These are phyloP conservation scores for Dryas integrifolia DNA, from an alignment of 331 rosid species.

Conservation along the genomic window DNA sequence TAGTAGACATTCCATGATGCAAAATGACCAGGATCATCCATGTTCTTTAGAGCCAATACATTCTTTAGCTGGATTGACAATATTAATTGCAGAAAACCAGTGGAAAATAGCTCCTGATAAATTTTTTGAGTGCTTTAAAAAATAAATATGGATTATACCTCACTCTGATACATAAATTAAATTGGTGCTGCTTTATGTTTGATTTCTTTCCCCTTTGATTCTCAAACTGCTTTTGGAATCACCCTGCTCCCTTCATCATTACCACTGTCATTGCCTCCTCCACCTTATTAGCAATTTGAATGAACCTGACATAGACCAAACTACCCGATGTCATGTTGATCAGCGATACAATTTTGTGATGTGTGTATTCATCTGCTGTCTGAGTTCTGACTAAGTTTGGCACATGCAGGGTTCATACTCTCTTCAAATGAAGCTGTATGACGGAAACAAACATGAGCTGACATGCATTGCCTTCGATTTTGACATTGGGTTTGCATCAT, in stretches of 20 bases:
- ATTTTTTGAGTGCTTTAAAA: no score
- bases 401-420: constrained; percentile 72
- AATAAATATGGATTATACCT: background rate
- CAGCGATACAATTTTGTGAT: background rate
- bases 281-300: background rate
- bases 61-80: background rate
- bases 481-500: constrained; percentile 50
- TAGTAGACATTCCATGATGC: background rate
- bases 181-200: background rate
- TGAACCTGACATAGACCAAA: background rate
- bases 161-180: background rate
- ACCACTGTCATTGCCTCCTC: background rate
- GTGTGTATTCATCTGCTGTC: background rate
- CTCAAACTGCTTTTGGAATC: background rate
- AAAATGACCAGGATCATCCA: background rate
- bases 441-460: constrained; percentile 47
- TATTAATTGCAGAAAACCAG: background rate
- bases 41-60: no score
- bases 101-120: background rate
- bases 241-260: background rate
- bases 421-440: constrained; percentile 64
- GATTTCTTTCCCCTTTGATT: background rate
- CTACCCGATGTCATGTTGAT: background rate
- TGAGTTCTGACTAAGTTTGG: constrained; percentile 16
- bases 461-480: constrained; percentile 67